Base-by-base conservation (phyloP, 1,284 basidiomycete species). In the Cryptococcus sp. region DNA sequence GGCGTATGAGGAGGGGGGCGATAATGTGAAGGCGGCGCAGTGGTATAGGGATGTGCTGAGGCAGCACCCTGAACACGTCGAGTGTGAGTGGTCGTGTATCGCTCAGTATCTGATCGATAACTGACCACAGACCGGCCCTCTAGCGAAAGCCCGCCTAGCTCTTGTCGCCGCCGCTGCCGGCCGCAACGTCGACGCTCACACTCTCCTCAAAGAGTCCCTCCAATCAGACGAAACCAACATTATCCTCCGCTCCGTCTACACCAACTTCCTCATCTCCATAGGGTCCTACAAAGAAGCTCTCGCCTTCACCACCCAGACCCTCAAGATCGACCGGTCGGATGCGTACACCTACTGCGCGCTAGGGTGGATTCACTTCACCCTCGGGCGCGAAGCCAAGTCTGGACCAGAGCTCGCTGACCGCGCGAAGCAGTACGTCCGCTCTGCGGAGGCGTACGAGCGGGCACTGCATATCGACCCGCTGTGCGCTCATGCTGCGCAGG, bases 401-500 rank as follows among this genome's bases (percentile, higher is more conserved):
- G 44, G 61, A 1, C 50, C 57, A 18, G 74, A 96, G 73, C 86
- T 76, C 38, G 67, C 87, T 40, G 91, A 94, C 53, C 84, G 90
- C 37, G 82, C 82, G 57, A 84, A 85, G 49, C 84, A 85, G 35
- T 96, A 90, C 78, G 82, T 86, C 53, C 82, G 89, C 16, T 84
- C 88, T 11, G 88, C 90, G 1, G 91, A 95, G 70, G 89, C 89
- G 62, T 97, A 90, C 69, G 89, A 93, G 72, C 91, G 91, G 68
- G 93, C 91, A 0, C 77, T 97, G 33, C 83, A 84, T 50, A 69
- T 91, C 2, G 91, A 95, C 69, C 85, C 89, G 0, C 79, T 82
- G 24, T 95, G 91, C 72, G 90, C 90, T 1, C 84, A 92, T 55
- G 93, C 93, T 6, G 93, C 93, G 2, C 91, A 95, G 72, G 92